These are phyloP conservation scores for Trichoderma arundinaceum DNA, from an alignment of 2,329 filamentous ascomycete genomes.

Conservation along the genomic window DNA sequence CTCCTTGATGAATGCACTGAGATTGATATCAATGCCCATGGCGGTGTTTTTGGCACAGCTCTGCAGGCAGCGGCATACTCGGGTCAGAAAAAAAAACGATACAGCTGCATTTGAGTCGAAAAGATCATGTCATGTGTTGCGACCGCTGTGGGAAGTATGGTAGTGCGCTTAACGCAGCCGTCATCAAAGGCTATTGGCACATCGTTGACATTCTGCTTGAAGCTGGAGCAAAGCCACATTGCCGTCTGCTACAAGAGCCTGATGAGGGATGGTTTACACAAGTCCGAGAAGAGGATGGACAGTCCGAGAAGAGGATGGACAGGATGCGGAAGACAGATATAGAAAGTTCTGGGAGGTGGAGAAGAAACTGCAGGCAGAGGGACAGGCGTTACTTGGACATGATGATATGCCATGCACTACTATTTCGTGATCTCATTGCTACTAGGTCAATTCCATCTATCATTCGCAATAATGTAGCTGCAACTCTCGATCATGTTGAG, in stretches of 20 bases:
- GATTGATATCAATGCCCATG: no score
- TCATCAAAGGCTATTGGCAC: conserved; percentile 10
- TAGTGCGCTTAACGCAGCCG: conserved; percentile 31
- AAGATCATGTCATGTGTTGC: no score
- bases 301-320: no score
- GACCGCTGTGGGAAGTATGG: no score
- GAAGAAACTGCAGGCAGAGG: background rate
- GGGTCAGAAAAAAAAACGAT: no score
- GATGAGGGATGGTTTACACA: conserved; percentile 21
- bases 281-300: conserved; percentile 11
- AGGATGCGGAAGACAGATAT: conserved; percentile 12
- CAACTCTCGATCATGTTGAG: no score
- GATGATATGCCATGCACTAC: background rate
- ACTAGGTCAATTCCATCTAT: no score
- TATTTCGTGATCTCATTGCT: background rate
- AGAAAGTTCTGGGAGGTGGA: conserved; percentile 24
- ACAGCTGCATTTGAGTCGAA: no score
- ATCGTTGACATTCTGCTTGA: conserved; percentile 31
- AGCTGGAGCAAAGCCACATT: conserved; percentile 29
- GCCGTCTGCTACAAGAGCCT: background rate
- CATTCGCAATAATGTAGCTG: no score
- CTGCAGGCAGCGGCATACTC: no score
- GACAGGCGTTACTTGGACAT: background rate
- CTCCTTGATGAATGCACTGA: no score
- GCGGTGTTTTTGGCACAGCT: no score